phyloP scores from a whole-genome alignment of 148 eudicot species.

The Fagopyrum esculentum region DNA sequence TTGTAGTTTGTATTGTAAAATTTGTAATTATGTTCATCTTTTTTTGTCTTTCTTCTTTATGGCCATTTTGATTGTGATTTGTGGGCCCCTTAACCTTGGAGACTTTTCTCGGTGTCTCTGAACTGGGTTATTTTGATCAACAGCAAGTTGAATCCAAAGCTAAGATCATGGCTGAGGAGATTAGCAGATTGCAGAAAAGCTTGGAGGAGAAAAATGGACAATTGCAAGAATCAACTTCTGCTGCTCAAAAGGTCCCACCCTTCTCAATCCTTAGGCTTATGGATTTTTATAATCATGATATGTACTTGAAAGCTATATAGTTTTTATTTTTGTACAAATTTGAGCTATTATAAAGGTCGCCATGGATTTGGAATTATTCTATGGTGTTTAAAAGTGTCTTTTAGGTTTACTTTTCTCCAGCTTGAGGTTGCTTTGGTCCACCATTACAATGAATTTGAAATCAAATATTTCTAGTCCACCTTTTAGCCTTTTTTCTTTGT shows the following conservation, averaged over 20 bases:
- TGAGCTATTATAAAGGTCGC: neutral
- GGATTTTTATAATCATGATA: neutral
- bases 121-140: neutral
- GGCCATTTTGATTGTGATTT: neutral
- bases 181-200: slow-evolving; percentile 49
- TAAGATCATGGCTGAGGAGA: slow-evolving; percentile 64
- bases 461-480: neutral
- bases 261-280: neutral
- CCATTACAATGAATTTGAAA: neutral
- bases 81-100: neutral
- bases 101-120: neutral
- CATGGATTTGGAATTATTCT: neutral
- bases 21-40: slow-evolving; percentile 1
- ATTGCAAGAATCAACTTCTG: slow-evolving; percentile 54
- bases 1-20: neutral
- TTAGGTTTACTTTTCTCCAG: neutral
- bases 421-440: neutral
- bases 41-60: neutral
- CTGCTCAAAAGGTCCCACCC: slow-evolving; percentile 56
- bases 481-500: slow-evolving; percentile 1
- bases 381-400: neutral
- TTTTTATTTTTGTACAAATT: neutral
- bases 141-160: slow-evolving; percentile 89
- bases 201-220: slow-evolving; percentile 68
- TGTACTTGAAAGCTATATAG: too few relatives aligned